Evolutionary conservation across 352 stramenopile species (phyloP).

Genomic region (Phytopythium litorale): DNA sequence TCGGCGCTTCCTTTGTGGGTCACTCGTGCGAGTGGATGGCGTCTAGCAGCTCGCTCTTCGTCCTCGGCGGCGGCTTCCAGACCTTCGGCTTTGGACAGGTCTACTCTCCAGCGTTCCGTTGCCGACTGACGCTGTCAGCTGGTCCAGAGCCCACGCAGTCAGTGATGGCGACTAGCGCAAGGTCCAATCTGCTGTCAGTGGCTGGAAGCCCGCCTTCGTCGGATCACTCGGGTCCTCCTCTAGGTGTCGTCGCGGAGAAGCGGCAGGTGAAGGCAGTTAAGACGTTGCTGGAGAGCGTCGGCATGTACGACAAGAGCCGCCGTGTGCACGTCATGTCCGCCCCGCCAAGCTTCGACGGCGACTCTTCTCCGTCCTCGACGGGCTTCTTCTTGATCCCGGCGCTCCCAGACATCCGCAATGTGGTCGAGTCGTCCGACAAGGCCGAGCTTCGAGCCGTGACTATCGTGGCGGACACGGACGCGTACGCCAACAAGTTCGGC

Average conservation of each 20-base stretch:
- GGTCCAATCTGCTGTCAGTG: not conserved
- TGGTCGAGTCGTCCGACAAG: slow-evolving; percentile 17
- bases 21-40: slow-evolving; percentile 52
- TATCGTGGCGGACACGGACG: slow-evolving; percentile 49
- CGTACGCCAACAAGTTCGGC: slow-evolving; percentile 72
- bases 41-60: slow-evolving; percentile 30
- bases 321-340: slow-evolving; percentile 44
- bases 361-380: not conserved
- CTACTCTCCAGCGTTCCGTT: slow-evolving; percentile 65
- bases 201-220: not conserved
- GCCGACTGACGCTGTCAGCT: slow-evolving; percentile 31
- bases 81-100: slow-evolving; percentile 83
- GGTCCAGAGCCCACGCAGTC: not conserved
- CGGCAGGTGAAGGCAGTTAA: slow-evolving; percentile 76
- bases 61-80: slow-evolving; percentile 77
- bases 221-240: not conserved
- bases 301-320: slow-evolving; percentile 78
- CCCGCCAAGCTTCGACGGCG: not conserved
- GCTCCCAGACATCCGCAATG: slow-evolving; percentile 27
- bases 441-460: slow-evolving; percentile 31
- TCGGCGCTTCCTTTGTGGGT: slow-evolving; percentile 47
- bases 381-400: slow-evolving; percentile 61
- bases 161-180: not conserved
- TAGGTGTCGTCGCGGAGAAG: slow-evolving; percentile 56
- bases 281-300: slow-evolving; percentile 52